phyloP scores from a whole-genome alignment of 2,329 filamentous ascomycete species.

The Xylariaceae sp. region DNA sequence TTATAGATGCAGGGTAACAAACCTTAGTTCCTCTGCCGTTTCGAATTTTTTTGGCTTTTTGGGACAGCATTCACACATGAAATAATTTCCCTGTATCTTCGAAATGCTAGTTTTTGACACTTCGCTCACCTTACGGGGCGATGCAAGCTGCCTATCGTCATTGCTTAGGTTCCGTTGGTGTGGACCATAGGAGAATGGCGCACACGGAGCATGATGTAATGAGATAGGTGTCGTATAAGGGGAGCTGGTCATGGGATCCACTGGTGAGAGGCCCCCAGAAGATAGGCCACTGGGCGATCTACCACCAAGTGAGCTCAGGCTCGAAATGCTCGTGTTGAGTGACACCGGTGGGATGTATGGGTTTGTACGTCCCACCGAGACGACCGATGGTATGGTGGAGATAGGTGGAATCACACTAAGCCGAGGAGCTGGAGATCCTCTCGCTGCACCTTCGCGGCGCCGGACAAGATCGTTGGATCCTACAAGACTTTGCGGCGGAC shows the following conservation, averaged over 20 bases:
- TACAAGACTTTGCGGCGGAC: constrained; percentile 35
- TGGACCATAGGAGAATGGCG: constrained; percentile 39
- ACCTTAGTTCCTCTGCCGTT: constrained; percentile 78
- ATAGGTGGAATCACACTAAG: constrained; percentile 44
- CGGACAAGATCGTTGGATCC: constrained; percentile 43
- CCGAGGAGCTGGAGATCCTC: constrained; percentile 51
- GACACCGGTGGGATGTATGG: constrained; percentile 47
- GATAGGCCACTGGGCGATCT: constrained; percentile 49
- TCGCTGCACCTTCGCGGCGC: constrained; percentile 45
- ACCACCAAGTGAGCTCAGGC: constrained; percentile 41
- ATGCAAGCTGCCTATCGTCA: constrained; percentile 38
- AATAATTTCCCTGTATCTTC: constrained; percentile 49
- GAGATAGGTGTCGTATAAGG: constrained; percentile 48
- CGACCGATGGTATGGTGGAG: constrained; percentile 39
- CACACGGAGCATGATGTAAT: constrained; percentile 46
- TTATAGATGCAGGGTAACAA: constrained; percentile 33
- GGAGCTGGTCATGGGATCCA: constrained; percentile 41
- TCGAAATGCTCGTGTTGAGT: constrained; percentile 41
- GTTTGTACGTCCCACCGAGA: constrained; percentile 41
- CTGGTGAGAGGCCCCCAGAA: constrained; percentile 37
- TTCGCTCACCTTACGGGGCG: constrained; percentile 50
- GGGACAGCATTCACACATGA: constrained; percentile 88
- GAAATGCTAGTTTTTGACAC: constrained; percentile 43
- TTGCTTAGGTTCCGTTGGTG: constrained; percentile 46
- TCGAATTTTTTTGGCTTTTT: constrained; percentile 98